These are phyloP conservation scores for Cystofilobasidium macerans DNA, from an alignment of 768 basidiomycete genomes.

Conservation along the genomic window DNA sequence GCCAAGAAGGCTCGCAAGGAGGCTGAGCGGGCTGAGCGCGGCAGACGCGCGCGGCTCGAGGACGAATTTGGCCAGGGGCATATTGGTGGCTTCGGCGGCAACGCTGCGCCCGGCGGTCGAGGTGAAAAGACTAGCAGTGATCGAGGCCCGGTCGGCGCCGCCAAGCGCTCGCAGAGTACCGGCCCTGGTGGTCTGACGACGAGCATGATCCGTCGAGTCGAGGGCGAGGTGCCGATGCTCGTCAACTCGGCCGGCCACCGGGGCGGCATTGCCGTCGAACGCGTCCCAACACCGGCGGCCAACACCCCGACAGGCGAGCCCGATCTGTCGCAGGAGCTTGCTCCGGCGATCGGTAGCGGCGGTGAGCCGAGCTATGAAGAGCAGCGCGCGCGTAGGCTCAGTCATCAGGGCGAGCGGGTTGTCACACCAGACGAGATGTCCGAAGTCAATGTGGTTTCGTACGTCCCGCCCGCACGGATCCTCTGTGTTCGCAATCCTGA, in stretches of 20 bases:
- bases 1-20: not conserved
- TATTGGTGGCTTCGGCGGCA: not conserved
- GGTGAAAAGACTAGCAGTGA: not conserved
- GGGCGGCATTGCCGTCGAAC: constrained; percentile 19
- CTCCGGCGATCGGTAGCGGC: not conserved
- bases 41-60: not conserved
- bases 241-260: constrained; percentile 35
- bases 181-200: constrained; percentile 35
- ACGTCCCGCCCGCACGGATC: not conserved
- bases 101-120: not conserved
- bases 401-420: not conserved
- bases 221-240: constrained; percentile 38
- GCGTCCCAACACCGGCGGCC: constrained; percentile 23
- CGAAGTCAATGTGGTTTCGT: not conserved
- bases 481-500: no score
- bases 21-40: constrained; percentile 26
- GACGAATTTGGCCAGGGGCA: not conserved
- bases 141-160: not conserved
- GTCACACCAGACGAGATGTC: not conserved
- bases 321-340: not conserved
- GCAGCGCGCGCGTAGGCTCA: not conserved
- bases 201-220: constrained; percentile 40
- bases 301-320: constrained; percentile 14
- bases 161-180: no score
- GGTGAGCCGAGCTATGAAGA: not conserved